Evolutionary conservation across 2,329 filamentous ascomycete species (phyloP), one percentile per base, ranked within the genome.

Genomic region (Cadophora malorum): DNA sequence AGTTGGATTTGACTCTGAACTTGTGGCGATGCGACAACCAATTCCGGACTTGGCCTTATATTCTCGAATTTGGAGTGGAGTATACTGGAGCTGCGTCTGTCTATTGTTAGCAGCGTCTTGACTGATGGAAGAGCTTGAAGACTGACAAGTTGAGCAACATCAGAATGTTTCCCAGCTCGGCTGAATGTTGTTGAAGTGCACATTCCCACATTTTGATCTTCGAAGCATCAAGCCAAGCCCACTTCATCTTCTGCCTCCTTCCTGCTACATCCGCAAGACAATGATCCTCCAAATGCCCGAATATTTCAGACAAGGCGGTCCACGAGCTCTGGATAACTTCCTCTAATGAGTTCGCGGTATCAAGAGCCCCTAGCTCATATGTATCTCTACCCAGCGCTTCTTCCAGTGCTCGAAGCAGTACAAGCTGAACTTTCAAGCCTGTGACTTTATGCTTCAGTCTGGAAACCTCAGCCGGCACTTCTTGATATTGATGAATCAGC

Each of bases 181-280:
- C 49, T 52, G 49, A 52, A 4, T 52, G 49, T 21, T 25, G 21
- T 12, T 52, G 49, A 21, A 52, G 6, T 23, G 4, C 12, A 10
- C 5, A 21, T 23, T 52, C 49, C 49, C 49, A 52, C 25, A 3
- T 21, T 12, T 23, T 25, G 12, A 52, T 52, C 21, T 23, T 52
- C 49, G 49, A 52, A 25, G 49, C 7, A 52, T 52, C 49, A 52
- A 52, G 49, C 21, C 25, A 25, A 21, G 49, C 49, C 49, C 49
- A 52, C 49, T 52, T 52, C 49, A 52, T 12, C 14, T 23, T 52
- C n/a, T 10, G 8, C 10, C 49, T 25, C 49, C 23, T 52, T 21
- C 49, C 49, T 9, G 23, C 4, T 23, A 10, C 49, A 25, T 25
- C 12, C 6, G 23, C 8, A 21, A 52, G 49, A 52, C 49, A 25